Conservation (phyloP, 2,329 filamentous ascomycete species). For the Diaporthe batatas region DNA sequence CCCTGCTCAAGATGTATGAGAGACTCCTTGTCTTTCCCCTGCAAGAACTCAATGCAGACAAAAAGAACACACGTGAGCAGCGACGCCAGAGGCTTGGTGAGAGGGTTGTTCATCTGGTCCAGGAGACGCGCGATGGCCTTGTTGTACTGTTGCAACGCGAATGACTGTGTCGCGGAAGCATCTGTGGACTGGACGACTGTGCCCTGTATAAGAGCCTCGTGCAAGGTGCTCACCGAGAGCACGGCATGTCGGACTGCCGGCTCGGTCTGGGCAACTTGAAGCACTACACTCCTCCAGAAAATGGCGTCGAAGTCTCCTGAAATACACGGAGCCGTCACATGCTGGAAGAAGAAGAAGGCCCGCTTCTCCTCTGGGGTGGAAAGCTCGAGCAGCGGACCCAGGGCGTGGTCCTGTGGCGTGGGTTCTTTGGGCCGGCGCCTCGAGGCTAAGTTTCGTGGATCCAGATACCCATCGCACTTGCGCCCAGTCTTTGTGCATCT, state of each 20-base stretch:
- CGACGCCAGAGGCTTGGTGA: slow-evolving; percentile 49
- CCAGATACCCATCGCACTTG: slow-evolving; percentile 50
- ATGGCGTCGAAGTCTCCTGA: slow-evolving; percentile 40
- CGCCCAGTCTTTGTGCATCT: slow-evolving; percentile 50
- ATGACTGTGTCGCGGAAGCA: slow-evolving; percentile 44
- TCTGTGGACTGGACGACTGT: slow-evolving; percentile 45
- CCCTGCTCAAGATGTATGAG: slow-evolving; percentile 61
- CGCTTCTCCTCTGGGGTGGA: slow-evolving; percentile 43
- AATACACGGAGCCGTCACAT: slow-evolving; percentile 40
- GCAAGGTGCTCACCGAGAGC: slow-evolving; percentile 49
- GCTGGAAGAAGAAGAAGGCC: slow-evolving; percentile 42
- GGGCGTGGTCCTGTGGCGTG: slow-evolving; percentile 42
- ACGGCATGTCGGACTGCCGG: slow-evolving; percentile 48
- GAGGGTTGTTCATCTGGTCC: slow-evolving; percentile 51
- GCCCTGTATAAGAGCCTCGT: slow-evolving; percentile 45
- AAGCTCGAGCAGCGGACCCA: slow-evolving; percentile 43
- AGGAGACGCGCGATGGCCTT: slow-evolving; percentile 61
- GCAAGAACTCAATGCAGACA: slow-evolving; percentile 67
- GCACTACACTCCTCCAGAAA: slow-evolving; percentile 50
- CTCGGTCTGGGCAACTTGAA: slow-evolving; percentile 46
- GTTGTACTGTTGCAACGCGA: slow-evolving; percentile 62
- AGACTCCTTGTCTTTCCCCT: slow-evolving; percentile 61
- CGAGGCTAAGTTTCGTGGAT: slow-evolving; percentile 40
- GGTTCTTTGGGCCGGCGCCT: slow-evolving; percentile 41
- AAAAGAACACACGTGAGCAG: slow-evolving; percentile 65